These are phyloP conservation scores for Ophiostoma australiae DNA, from an alignment of 2,329 filamentous ascomycete species.

Conservation along the genomic window DNA sequence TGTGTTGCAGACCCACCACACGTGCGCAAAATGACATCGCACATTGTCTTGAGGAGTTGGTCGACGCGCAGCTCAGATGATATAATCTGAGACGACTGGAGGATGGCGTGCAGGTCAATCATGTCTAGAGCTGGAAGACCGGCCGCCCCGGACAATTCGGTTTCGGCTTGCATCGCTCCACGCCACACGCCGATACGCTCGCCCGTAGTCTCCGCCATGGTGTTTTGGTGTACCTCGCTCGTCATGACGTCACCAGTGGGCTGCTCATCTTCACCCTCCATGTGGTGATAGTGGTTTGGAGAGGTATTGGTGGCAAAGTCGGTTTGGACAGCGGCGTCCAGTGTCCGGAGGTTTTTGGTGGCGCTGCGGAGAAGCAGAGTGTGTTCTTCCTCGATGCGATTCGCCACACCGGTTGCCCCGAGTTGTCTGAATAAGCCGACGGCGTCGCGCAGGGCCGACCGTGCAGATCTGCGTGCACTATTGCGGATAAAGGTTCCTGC, in stretches of 20 bases:
- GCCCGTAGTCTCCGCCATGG: constrained; percentile 48
- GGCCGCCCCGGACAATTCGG: constrained; percentile 39
- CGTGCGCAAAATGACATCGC: constrained; percentile 72
- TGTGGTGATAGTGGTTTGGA: constrained; percentile 47
- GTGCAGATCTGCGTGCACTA: constrained; percentile 61
- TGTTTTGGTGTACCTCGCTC: constrained; percentile 32
- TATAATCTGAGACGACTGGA: constrained; percentile 73
- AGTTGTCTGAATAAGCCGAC: constrained; percentile 64
- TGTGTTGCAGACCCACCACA: constrained; percentile 66
- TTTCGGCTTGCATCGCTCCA: constrained; percentile 54
- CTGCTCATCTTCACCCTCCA: constrained; percentile 42
- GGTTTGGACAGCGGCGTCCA: constrained; percentile 61
- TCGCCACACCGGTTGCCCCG: constrained; percentile 64
- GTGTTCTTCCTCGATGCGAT: constrained; percentile 63
- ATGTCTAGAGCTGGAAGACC: constrained; percentile 73
- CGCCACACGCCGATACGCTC: constrained; percentile 61
- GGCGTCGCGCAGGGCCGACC: constrained; percentile 63
- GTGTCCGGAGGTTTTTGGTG: constrained; percentile 52
- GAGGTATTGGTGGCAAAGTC: constrained; percentile 58
- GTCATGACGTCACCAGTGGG: constrained; percentile 41
- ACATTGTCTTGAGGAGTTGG: constrained; percentile 72
- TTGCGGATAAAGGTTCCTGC: constrained; percentile 64
- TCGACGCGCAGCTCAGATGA: constrained; percentile 74
- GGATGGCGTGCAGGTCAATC: constrained; percentile 73
- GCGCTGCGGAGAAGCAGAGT: constrained; percentile 61